These are phyloP conservation scores for Suillus tomentosus DNA, from an alignment of 768 basidiomycete genomes.

Conservation along the genomic window DNA sequence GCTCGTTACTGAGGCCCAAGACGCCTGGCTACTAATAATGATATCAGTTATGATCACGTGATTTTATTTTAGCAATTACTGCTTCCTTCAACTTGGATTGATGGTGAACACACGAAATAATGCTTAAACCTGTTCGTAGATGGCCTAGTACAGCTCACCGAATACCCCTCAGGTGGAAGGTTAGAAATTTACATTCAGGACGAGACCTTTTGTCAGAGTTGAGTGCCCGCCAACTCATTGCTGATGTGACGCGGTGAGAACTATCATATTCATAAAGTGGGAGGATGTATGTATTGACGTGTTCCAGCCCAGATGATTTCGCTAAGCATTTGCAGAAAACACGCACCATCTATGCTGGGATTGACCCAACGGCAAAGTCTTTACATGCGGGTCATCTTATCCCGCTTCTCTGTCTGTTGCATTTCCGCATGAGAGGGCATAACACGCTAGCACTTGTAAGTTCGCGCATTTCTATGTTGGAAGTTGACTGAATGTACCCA, in stretches of 20 bases:
- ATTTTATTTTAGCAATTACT: neutral
- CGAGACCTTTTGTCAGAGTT: conserved; percentile 37
- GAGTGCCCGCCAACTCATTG: conserved; percentile 33
- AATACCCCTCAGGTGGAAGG: neutral
- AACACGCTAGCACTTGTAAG: conserved; percentile 80
- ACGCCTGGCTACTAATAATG: neutral
- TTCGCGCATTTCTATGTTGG: conserved; percentile 8
- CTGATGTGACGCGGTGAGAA: conserved; percentile 39
- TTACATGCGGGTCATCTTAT: conserved; percentile 94
- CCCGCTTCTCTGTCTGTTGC: conserved; percentile 82
- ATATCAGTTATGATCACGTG: neutral
- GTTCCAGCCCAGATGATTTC: conserved; percentile 44
- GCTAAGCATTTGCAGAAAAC: conserved; percentile 34
- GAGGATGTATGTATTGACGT: conserved; percentile 9
- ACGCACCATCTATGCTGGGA: conserved; percentile 78
- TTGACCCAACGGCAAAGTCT: conserved; percentile 90
- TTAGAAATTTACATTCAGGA: conserved; percentile 21
- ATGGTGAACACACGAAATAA: conserved; percentile 11
- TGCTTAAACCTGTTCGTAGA: conserved; percentile 26
- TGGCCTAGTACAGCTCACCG: conserved; percentile 16
- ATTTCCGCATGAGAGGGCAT: conserved; percentile 89
- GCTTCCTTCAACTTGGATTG: neutral
- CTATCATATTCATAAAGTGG: neutral
- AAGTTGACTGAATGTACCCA: conserved; percentile 33
- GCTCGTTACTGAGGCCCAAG: neutral